Percentiles rank a stretch among this genome's conserved stretches.
phyloP scores from a whole-genome alignment of 1,139 yeast genomes.

The Yamadazyma blattariae region DNA sequence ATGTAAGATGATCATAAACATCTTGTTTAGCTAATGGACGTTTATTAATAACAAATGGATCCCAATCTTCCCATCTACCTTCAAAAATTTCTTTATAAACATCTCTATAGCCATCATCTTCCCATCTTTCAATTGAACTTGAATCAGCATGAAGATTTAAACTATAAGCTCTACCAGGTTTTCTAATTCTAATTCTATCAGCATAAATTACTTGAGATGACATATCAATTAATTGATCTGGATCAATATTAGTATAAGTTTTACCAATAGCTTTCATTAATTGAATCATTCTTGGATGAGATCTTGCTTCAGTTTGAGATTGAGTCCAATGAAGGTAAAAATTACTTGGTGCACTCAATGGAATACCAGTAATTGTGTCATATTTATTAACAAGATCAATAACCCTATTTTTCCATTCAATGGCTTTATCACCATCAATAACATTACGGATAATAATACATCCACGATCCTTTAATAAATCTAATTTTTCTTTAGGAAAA shows the following conservation, averaged over 20 bases:
- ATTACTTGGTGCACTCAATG: conserved; percentile 27
- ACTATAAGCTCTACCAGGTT: conserved; percentile 35
- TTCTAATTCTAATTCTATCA: conserved; percentile 38
- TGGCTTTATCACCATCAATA: conserved; percentile 14
- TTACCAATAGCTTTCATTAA: conserved; percentile 27
- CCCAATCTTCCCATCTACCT: conserved; percentile 49
- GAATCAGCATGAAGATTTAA: conserved; percentile 45
- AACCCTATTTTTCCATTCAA: conserved; percentile 17
- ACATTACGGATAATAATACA: conserved; percentile 19
- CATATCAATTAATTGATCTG: conserved; percentile 21
- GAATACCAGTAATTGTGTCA: conserved; percentile 30
- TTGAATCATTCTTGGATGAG: conserved; percentile 33
- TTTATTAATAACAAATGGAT: conserved; percentile 37
- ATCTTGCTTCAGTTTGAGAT: conserved; percentile 38
- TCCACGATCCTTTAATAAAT: conserved; percentile 14
- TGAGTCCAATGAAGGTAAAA: conserved; percentile 37
- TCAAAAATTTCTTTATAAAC: conserved; percentile 37
- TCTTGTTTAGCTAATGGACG: conserved; percentile 33
- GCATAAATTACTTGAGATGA: conserved; percentile 32
- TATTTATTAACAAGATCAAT: conserved; percentile 20
- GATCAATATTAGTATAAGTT: conserved; percentile 27
- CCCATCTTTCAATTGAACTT: conserved; percentile 42
- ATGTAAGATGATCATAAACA: conserved; percentile 23
- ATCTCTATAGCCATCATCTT: conserved; percentile 28
- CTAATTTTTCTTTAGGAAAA: background rate